Evolutionary conservation across 805 yeast species (phyloP).

Genomic region (Helenozyma rhizophorensis): DNA sequence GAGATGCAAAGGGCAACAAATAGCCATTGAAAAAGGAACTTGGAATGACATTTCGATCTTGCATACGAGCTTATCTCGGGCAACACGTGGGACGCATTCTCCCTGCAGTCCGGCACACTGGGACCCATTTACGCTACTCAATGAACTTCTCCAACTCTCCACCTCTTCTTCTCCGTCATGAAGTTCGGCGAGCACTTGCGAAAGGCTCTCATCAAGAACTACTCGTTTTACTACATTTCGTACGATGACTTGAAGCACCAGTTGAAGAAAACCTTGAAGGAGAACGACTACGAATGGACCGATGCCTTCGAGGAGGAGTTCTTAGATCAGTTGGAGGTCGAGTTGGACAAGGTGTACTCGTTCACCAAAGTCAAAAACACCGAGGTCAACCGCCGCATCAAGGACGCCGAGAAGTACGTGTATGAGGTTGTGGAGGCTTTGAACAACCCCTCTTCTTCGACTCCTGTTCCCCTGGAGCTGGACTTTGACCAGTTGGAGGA

Average conservation of each 20-base stretch:
- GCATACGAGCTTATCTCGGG: no score
- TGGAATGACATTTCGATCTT: no score
- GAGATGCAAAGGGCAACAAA: no score
- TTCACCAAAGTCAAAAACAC: conserved; percentile 85
- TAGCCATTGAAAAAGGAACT: no score
- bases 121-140: no score
- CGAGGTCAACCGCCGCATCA: conserved; percentile 81
- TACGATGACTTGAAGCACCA: conserved; percentile 88
- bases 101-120: no score
- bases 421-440: conserved; percentile 55
- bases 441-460: conserved; percentile 40
- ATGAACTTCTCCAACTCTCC: no score
- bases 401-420: conserved; percentile 73
- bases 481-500: conserved; percentile 42
- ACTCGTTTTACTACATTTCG: conserved; percentile 83
- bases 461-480: conserved; percentile 35
- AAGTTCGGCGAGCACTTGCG: conserved; percentile 94
- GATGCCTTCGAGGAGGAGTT: conserved; percentile 79
- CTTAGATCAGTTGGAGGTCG: conserved; percentile 67
- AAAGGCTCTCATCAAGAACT: conserved; percentile 84
- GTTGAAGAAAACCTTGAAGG: conserved; percentile 63
- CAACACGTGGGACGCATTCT: no score
- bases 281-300: conserved; percentile 61
- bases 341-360: conserved; percentile 87
- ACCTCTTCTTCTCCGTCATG: conserved; percentile 58